Conservation (phyloP, 805 yeast species). For the Yarrowia hollandica region DNA sequence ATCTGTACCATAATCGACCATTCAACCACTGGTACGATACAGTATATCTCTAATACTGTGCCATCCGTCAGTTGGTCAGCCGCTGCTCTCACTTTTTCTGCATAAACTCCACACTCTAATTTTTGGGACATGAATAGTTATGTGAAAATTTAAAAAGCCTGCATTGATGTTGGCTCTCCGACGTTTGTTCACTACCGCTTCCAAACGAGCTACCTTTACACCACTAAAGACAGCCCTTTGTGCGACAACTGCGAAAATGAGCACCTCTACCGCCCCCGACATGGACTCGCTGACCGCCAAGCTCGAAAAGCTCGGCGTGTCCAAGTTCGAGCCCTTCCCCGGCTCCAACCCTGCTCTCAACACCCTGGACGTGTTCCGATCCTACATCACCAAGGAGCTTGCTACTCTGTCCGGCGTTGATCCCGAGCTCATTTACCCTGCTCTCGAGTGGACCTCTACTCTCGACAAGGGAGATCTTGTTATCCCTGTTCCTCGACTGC, state of each 20-base stretch:
- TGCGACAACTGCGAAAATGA: background rate
- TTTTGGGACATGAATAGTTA: background rate
- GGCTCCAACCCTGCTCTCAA: slow-evolving; percentile 77
- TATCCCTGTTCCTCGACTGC: slow-evolving; percentile 86
- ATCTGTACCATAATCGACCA: too few species aligned
- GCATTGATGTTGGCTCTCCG: slow-evolving; percentile 23
- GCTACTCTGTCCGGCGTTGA: slow-evolving; percentile 73
- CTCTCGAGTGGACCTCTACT: slow-evolving; percentile 83
- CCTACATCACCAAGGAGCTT: slow-evolving; percentile 80
- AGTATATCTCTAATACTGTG: too few species aligned
- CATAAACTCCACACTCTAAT: background rate
- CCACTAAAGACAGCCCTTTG: background rate
- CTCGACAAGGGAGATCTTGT: slow-evolving; percentile 90
- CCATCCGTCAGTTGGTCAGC: too few species aligned
- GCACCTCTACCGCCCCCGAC: slow-evolving; percentile 22
- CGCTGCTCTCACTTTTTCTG: too few species aligned
- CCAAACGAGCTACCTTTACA: background rate
- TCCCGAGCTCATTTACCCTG: slow-evolving; percentile 66
- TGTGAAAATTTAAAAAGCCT: slow-evolving; percentile 23
- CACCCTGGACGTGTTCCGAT: slow-evolving; percentile 84
- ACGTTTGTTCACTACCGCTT: slow-evolving; percentile 19
- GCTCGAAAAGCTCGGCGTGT: slow-evolving; percentile 31
- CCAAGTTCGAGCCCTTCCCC: slow-evolving; percentile 34
- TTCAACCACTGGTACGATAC: too few species aligned
- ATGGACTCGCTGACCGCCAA: background rate